Conservation (phyloP, 176 grass and related monocot genomes). For the Poa annua region DNA sequence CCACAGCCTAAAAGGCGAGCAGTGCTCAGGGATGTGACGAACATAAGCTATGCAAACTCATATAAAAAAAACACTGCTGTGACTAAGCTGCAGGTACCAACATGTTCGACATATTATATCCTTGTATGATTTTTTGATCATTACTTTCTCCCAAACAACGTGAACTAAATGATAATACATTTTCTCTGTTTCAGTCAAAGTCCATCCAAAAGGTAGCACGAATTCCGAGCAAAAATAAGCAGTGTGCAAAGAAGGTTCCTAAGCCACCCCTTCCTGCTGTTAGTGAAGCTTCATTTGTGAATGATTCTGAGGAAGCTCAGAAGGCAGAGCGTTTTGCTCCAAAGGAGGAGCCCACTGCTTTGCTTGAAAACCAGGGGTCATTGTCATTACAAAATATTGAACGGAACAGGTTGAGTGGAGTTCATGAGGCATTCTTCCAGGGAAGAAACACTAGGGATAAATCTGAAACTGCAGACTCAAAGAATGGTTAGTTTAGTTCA, state of each 20-base stretch:
- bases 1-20: conserved; percentile 51
- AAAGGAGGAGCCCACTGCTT: conserved; percentile 32
- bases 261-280: conserved; percentile 32
- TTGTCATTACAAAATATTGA: conserved; percentile 29
- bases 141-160: conserved; percentile 1
- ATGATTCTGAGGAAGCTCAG: conserved; percentile 41
- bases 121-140: conserved; percentile 10
- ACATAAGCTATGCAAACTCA: conserved; percentile 41
- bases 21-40: conserved; percentile 68
- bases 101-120: conserved; percentile 27
- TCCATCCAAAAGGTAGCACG: conserved; percentile 30
- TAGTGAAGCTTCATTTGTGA: conserved; percentile 38
- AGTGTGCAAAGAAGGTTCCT: conserved; percentile 40
- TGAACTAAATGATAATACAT: conserved; percentile 23
- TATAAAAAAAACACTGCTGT: conserved; percentile 16
- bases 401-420: conserved; percentile 30
- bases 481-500: conserved; percentile 48
- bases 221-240: conserved; percentile 34
- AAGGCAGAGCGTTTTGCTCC: conserved; percentile 18
- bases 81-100: conserved; percentile 54
- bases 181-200: conserved; percentile 41
- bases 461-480: conserved; percentile 36
- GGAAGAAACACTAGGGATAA: conserved; percentile 26
- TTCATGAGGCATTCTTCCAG: conserved; percentile 31
- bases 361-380: conserved; percentile 31